Conservation (phyloP, 2,329 filamentous ascomycete genomes). For the Zelopaecilomyces penicillatus region DNA sequence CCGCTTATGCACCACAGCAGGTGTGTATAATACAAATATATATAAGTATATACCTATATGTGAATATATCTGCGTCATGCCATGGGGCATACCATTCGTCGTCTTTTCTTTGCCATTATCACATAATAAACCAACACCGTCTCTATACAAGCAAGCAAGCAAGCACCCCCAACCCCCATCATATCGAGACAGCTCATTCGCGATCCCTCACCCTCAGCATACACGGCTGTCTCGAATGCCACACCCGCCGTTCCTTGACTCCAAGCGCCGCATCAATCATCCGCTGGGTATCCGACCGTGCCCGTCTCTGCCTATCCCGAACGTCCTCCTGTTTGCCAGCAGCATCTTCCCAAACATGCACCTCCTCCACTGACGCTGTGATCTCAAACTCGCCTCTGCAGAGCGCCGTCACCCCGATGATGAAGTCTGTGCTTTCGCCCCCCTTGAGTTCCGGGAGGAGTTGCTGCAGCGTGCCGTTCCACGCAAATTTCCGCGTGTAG, state of each 20-base stretch:
- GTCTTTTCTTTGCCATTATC: not conserved
- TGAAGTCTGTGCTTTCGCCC: slow-evolving; percentile 49
- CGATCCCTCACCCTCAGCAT: slow-evolving; percentile 45
- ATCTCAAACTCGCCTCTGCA: slow-evolving; percentile 79
- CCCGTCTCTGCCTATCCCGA: slow-evolving; percentile 17
- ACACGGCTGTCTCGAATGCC: slow-evolving; percentile 54
- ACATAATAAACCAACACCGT: not conserved
- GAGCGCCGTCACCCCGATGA: slow-evolving; percentile 64
- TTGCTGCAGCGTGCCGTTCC: slow-evolving; percentile 78
- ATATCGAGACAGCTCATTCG: slow-evolving; percentile 8
- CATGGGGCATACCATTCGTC: not conserved
- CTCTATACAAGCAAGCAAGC: not conserved
- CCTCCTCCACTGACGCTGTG: slow-evolving; percentile 73
- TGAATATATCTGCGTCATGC: too few relatives aligned
- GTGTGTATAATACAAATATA: too few relatives aligned
- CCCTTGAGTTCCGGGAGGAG: slow-evolving; percentile 55
- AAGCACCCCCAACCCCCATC: not conserved
- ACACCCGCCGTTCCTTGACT: slow-evolving; percentile 52
- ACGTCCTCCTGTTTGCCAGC: slow-evolving; percentile 12
- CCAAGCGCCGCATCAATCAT: slow-evolving; percentile 53
- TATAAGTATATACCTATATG: too few relatives aligned
- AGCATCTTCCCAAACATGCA: slow-evolving; percentile 41
- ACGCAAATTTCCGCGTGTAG: slow-evolving; percentile 71
- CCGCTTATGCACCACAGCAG: too few relatives aligned
- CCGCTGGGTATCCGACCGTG: slow-evolving; percentile 45